Percentiles rank a stretch among this genome's conserved stretches.
Conservation (phyloP, 1,139 yeast genomes). For the Pichia sp. region DNA sequence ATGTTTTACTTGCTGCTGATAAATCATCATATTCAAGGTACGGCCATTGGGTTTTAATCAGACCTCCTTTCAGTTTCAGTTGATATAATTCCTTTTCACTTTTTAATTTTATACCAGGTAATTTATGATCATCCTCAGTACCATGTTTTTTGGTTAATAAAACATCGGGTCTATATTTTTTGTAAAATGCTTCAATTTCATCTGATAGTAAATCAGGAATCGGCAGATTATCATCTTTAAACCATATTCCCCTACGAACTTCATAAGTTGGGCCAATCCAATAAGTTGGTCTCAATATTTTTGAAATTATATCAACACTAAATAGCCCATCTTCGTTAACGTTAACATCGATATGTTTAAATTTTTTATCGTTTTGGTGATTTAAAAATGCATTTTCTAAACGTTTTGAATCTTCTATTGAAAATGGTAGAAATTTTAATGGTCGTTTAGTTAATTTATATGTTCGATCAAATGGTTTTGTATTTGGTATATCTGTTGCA, state of each 20-base stretch:
- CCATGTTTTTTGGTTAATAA: slow-evolving; percentile 2
- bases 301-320: slow-evolving; percentile 54
- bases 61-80: slow-evolving; percentile 14
- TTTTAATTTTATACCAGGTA: slow-evolving; percentile 12
- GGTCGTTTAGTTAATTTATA: slow-evolving; percentile 47
- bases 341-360: slow-evolving; percentile 32
- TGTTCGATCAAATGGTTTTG: slow-evolving; percentile 56
- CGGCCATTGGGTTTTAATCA: slow-evolving; percentile 21
- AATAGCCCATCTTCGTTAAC: slow-evolving; percentile 82
- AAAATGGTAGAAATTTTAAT: slow-evolving; percentile 62
- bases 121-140: neutral
- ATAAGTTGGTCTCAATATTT: slow-evolving; percentile 61
- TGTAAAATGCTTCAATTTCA: slow-evolving; percentile 55
- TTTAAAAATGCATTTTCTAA: slow-evolving; percentile 47
- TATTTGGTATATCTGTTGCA: slow-evolving; percentile 69
- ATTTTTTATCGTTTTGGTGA: slow-evolving; percentile 5
- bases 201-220: slow-evolving; percentile 44
- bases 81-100: slow-evolving; percentile 20
- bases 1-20: slow-evolving; percentile 26
- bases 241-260: slow-evolving; percentile 85
- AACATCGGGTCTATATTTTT: slow-evolving; percentile 26
- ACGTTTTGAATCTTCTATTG: slow-evolving; percentile 52
- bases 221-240: slow-evolving; percentile 53
- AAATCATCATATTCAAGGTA: slow-evolving; percentile 20
- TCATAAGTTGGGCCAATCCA: slow-evolving; percentile 90